Evolutionary conservation across 495 filamentous ascomycete species (phyloP).

Genomic region (Tuber calosporum): DNA sequence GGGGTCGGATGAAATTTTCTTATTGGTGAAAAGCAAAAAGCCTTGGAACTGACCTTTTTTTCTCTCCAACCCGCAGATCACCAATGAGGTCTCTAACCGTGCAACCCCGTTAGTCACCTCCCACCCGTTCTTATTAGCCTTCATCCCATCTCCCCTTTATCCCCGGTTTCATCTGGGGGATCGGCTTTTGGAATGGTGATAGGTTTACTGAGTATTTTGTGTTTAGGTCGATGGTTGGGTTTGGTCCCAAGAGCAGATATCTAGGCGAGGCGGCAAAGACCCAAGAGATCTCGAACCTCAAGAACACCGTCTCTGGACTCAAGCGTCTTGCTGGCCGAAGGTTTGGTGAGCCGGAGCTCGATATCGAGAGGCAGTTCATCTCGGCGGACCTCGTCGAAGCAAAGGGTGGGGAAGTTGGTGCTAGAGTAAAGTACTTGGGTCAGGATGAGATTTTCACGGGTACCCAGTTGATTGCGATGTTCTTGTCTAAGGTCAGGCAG

Average conservation of each 20-base stretch:
- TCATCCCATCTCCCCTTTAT: neutral
- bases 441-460: conserved; percentile 91
- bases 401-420: conserved; percentile 79
- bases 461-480: conserved; percentile 89
- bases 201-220: conserved; percentile 37
- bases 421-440: conserved; percentile 85
- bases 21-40: neutral
- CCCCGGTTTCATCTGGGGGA: neutral
- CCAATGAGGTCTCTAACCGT: conserved; percentile 98
- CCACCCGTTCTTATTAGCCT: conserved; percentile 6
- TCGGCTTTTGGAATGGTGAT: neutral
- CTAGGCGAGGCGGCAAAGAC: conserved; percentile 94
- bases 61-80: conserved; percentile 57
- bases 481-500: conserved; percentile 84
- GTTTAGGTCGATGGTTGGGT: conserved; percentile 80
- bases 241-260: conserved; percentile 85
- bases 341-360: conserved; percentile 80
- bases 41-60: conserved; percentile 8
- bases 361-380: conserved; percentile 84
- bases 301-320: conserved; percentile 90
- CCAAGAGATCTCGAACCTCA: conserved; percentile 97
- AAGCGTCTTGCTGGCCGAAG: conserved; percentile 85
- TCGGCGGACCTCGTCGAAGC: conserved; percentile 82
- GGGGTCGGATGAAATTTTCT: conserved; percentile 35
- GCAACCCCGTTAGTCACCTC: conserved; percentile 76